Base-by-base conservation (phyloP, 129 eudicot genomes). In the Artemisia argyi region DNA sequence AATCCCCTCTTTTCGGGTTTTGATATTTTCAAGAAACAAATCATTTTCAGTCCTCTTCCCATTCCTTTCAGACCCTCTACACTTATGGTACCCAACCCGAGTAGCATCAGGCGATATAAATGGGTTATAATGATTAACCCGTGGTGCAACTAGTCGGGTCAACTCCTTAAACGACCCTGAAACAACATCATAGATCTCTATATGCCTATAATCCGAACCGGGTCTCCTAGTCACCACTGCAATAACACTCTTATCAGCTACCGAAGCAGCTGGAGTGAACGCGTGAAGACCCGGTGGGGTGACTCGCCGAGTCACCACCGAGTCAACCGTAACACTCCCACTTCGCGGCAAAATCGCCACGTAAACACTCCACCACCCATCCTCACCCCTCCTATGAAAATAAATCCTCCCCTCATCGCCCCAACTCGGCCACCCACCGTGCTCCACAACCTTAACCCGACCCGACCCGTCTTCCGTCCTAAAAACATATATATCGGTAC, bases 351-450 rank as follows among this genome's bases (percentile, higher is more conserved):
- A 76, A 64, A 32, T 48, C 57, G 92, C 97, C 72, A 42, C 64
- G 48, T 85, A 85, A 56, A 93, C 70, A 17, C 98, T 89, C 96
- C 96, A 93, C 97, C 98, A 93, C n/a, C 91, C 97, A 65, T 93
- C 98, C 0, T 84, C 92, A 54, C 91, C 80, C 42, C 90, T 81
- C 65, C 97, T 71, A 20, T 93, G 97, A 64, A 89, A 93, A 53
- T 78, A 93, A 19, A 93, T 12, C 20, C 82, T 84, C 0, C 73
- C 78, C 16, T 93, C 98, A 19, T 89, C 95, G 0, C 56, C 85
- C 98, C 98, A 93, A 69, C 86, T 85, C 79, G 98, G 97, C 97
- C 97, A 93, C 60, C 98, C 98, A n/a, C 96, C 98, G 61, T 93
- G 98, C 68, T 93, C 92, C 48, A 87, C 82, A 12, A 89, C 78